Percentiles rank a stretch among this genome's conserved stretches.
Conservation (phyloP, 179 eudicot genomes). For the Beta corolliflora region DNA sequence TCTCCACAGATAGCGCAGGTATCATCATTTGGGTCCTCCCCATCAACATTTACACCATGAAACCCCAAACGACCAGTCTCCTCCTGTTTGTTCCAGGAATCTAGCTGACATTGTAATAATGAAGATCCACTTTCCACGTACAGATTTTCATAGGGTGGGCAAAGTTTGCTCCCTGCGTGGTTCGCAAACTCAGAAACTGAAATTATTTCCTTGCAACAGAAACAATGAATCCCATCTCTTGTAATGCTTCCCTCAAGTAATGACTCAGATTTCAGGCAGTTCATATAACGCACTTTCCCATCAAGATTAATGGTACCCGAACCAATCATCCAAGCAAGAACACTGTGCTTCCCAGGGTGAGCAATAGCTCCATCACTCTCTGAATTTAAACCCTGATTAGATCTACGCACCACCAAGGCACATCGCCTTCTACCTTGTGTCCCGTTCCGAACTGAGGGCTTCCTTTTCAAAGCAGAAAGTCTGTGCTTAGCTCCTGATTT, state of each 20-base stretch:
- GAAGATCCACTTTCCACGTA: constrained; percentile 63
- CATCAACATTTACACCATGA: constrained; percentile 58
- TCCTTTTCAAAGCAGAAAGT: constrained; percentile 30
- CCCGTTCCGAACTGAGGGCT: constrained; percentile 34
- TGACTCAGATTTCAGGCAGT: constrained; percentile 35
- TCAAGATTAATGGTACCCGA: constrained; percentile 51
- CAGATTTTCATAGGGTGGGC: constrained; percentile 51
- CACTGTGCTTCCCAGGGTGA: constrained; percentile 60
- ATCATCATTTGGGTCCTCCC: constrained; percentile 89
- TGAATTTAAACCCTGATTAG: constrained; percentile 47
- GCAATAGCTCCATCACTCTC: constrained; percentile 44
- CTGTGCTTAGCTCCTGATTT: constrained; percentile 27
- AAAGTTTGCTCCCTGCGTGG: constrained; percentile 62
- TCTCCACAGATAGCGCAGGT: constrained; percentile 94
- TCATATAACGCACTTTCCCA: constrained; percentile 60
- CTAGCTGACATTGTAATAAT: constrained; percentile 57
- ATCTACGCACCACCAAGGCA: constrained; percentile 66
- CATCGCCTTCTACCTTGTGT: constrained; percentile 52
- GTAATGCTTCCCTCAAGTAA: constrained; percentile 65
- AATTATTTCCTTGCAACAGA: constrained; percentile 58
- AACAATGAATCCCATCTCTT: constrained; percentile 75
- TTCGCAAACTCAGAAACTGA: constrained; percentile 57
- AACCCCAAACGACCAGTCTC: constrained; percentile 45
- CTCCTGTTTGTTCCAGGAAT: constrained; percentile 73
- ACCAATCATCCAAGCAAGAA: constrained; percentile 93